These are phyloP conservation scores for Mycocentrospora acerina DNA, from an alignment of 2,329 filamentous ascomycete species.

Conservation along the genomic window DNA sequence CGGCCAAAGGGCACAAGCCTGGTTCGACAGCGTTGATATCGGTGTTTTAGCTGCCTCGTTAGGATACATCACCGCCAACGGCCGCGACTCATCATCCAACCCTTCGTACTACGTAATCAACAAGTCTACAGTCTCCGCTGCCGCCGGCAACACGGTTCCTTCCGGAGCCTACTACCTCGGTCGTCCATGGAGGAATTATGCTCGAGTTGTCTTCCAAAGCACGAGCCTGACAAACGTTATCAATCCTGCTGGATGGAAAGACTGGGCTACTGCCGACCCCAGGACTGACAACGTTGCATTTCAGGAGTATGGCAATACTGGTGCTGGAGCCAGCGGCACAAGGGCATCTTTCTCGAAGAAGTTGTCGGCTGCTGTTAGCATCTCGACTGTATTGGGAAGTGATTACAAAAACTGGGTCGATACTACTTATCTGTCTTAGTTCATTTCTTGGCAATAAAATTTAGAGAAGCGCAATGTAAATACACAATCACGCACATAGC, in stretches of 20 bases:
- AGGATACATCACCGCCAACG: conserved; percentile 47
- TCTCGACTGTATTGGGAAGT: conserved; percentile 49
- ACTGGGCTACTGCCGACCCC: conserved; percentile 55
- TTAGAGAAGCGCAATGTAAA: too few species aligned
- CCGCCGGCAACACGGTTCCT: conserved; percentile 40
- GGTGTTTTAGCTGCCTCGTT: conserved; percentile 44
- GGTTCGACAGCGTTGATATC: conserved; percentile 55
- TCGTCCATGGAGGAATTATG: conserved; percentile 55
- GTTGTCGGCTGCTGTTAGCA: conserved; percentile 44
- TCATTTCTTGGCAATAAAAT: neutral
- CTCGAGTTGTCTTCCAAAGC: conserved; percentile 55
- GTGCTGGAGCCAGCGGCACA: conserved; percentile 56
- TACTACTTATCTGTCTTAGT: conserved; percentile 28
- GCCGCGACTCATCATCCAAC: conserved; percentile 33
- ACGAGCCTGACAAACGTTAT: conserved; percentile 57
- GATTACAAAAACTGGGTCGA: conserved; percentile 36
- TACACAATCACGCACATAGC: too few species aligned
- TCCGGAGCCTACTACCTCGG: conserved; percentile 53
- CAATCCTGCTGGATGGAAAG: conserved; percentile 60
- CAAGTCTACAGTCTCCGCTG: conserved; percentile 51
- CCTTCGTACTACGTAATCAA: conserved; percentile 59
- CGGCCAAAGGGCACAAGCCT: conserved; percentile 54
- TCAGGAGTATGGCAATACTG: conserved; percentile 62
- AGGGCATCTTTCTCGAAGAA: conserved; percentile 54
- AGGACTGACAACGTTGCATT: conserved; percentile 57